Evolutionary conservation across 2,329 filamentous ascomycete genomes (phyloP).

Genomic region (Leptographium flavum): DNA sequence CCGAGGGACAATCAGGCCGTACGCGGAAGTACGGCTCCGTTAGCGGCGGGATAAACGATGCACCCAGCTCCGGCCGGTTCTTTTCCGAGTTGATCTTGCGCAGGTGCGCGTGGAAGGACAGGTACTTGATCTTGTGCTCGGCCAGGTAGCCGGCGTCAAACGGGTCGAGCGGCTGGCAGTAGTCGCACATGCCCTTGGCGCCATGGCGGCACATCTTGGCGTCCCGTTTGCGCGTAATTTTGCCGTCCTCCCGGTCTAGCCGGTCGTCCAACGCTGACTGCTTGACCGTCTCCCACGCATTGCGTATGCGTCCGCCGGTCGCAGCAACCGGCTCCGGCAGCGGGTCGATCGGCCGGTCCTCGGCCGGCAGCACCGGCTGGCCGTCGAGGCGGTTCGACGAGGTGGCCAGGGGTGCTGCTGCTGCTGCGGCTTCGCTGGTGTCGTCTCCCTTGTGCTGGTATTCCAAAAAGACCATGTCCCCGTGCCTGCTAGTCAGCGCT

Average conservation of each 20-base stretch:
- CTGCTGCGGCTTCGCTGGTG: slow-evolving; percentile 18
- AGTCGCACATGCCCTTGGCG: slow-evolving; percentile 97
- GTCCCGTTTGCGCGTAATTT: slow-evolving; percentile 64
- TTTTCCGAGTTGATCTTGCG: slow-evolving; percentile 92
- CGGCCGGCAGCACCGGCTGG: slow-evolving; percentile 53
- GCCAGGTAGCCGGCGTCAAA: slow-evolving; percentile 79
- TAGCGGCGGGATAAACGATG: slow-evolving; percentile 90
- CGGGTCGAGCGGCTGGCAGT: slow-evolving; percentile 93
- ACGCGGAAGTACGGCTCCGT: slow-evolving; percentile 89
- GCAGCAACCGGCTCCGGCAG: slow-evolving; percentile 20
- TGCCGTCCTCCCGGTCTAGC: slow-evolving; percentile 78
- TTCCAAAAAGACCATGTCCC: slow-evolving; percentile 77
- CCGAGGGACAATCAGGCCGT: slow-evolving; percentile 75
- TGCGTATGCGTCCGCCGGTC: slow-evolving; percentile 53
- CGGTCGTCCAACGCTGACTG: slow-evolving; percentile 80
- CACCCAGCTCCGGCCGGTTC: slow-evolving; percentile 87
- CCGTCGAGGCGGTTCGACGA: slow-evolving; percentile 64
- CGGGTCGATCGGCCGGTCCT: slow-evolving; percentile 51
- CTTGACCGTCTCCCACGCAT: slow-evolving; percentile 83
- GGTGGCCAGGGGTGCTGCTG: slow-evolving; percentile 11
- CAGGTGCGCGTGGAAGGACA: slow-evolving; percentile 89
- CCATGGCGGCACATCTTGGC: slow-evolving; percentile 88
- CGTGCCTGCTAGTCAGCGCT: slow-evolving; percentile 44
- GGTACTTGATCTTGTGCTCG: slow-evolving; percentile 97
- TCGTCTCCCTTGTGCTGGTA: slow-evolving; percentile 50